phyloP scores from a whole-genome alignment of 345 rosid species.

The Populus deltoides region DNA sequence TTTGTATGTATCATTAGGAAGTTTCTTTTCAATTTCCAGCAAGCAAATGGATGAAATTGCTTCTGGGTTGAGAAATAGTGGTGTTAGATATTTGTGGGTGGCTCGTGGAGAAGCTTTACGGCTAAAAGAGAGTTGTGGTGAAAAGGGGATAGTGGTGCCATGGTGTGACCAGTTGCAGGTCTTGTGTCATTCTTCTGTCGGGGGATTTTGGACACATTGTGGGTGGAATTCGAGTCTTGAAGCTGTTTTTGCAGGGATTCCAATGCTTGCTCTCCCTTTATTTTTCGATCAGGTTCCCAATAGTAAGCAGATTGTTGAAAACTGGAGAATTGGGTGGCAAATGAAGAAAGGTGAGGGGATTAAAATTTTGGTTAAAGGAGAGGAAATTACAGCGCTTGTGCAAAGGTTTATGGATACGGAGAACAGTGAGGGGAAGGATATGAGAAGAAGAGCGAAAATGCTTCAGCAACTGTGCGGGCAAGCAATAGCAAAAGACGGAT shows the following conservation, averaged over 20 bases:
- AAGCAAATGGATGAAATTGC: conserved; percentile 44
- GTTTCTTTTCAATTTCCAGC: conserved; percentile 33
- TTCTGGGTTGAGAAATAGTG: conserved; percentile 30
- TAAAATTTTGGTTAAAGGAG: background rate
- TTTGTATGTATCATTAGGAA: conserved; percentile 43
- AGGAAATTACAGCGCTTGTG: conserved; percentile 5
- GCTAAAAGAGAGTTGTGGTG: background rate
- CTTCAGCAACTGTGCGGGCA: background rate
- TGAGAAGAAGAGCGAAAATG: background rate
- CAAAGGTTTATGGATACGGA: conserved; percentile 9
- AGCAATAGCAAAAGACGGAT: conserved; percentile 8
- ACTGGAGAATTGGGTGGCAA: conserved; percentile 55
- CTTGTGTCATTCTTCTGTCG: conserved; percentile 44
- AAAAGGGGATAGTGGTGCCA: conserved; percentile 24
- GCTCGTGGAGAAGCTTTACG: conserved; percentile 33
- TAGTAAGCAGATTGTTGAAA: conserved; percentile 49
- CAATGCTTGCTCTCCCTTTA: conserved; percentile 50
- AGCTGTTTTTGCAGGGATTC: conserved; percentile 44
- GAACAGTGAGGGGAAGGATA: conserved; percentile 1
- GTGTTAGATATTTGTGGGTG: conserved; percentile 42
- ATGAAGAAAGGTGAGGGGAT: background rate
- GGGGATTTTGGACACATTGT: conserved; percentile 69
- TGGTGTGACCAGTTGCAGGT: conserved; percentile 66
- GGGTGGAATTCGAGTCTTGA: conserved; percentile 64
- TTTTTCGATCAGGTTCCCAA: conserved; percentile 46